These are phyloP conservation scores for Sphagnum contortum DNA, from an alignment of 225 moss, liverwort and hornwort genomes.

Conservation along the genomic window DNA sequence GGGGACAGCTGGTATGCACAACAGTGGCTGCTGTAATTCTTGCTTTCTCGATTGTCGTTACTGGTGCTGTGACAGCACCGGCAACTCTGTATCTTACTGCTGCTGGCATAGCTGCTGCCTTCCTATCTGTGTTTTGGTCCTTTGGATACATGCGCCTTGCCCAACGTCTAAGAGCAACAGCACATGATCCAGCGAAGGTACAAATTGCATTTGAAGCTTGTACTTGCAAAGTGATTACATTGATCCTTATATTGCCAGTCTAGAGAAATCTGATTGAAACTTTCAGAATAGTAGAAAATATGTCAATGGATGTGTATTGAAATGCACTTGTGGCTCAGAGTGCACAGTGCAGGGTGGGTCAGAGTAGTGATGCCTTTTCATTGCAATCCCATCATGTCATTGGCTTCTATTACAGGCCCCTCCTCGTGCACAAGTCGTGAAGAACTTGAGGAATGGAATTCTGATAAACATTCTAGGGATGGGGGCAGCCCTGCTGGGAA, in stretches of 20 bases:
- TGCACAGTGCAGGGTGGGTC: no score
- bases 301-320: no score
- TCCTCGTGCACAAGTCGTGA: constrained; percentile 84
- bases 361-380: no score
- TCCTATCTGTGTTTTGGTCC: constrained; percentile 91
- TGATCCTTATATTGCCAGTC: no score
- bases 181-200: no score
- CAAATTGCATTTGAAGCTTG: no score
- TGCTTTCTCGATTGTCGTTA: constrained; percentile 74
- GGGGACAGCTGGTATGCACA: constrained; percentile 87
- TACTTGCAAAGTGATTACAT: no score
- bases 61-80: constrained; percentile 80
- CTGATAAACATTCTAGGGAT: constrained; percentile 83
- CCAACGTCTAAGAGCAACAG: constrained; percentile 11
- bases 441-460: constrained; percentile 82
- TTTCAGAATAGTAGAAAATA: no score
- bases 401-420: constrained; percentile 51
- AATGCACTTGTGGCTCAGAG: no score
- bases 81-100: constrained; percentile 79
- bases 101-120: constrained; percentile 86
- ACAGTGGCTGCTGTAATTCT: constrained; percentile 85
- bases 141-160: constrained; percentile 82
- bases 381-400: no score
- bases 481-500: constrained; percentile 72
- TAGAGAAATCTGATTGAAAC: no score